Evolutionary conservation across 108 stramenopile species (phyloP), one percentile per base, ranked within the genome.

Genomic region (Fragilaria radians): DNA sequence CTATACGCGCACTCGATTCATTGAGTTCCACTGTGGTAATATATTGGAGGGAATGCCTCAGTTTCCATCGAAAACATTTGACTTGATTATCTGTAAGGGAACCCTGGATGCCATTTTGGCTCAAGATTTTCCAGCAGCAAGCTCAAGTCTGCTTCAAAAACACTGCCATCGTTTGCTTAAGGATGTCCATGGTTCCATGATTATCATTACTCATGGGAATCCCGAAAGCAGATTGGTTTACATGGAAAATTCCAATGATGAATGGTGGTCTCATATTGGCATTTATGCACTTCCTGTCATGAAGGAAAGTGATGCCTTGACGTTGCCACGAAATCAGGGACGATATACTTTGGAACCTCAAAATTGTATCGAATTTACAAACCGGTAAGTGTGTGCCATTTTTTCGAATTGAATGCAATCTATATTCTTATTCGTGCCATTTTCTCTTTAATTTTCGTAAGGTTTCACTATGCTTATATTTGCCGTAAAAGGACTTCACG

Each of bases 11-110:
- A 51, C 34, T 42, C 36, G 7, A 42, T 42, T 42, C 24, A 84
- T 86, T 83, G 64, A 66, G 36, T 92, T 85, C 63, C 66, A 82
- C 21, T 71, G 78, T 67, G 77, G 68, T 5, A 86, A 92, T 56
- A 61, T 88, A n/a, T 74, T 74, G 9, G 46, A 86, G 42, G 76
- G 70, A n/a, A 54, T 92, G 22, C 59, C 79, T 9, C n/a, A n/a
- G n/a, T 78, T 86, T 52, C 58, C 59, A 1, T 79, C 85, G 50
- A 77, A 73, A 32, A 80, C 85, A 0, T 86, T 92, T 56, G 91
- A 92, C 36, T 68, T 92, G 58, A 79, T 92, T 48, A 69, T 92
- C 36, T 83, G 81, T 67, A 92, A 92, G 73, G 87, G 76, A 53
- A 81, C 83, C 0, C 72, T 92, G 54, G 91, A 92, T 66, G 73